Evolutionary conservation across 768 basidiomycete genomes (phyloP).

Genomic region (Boletus subcaerulescens): DNA sequence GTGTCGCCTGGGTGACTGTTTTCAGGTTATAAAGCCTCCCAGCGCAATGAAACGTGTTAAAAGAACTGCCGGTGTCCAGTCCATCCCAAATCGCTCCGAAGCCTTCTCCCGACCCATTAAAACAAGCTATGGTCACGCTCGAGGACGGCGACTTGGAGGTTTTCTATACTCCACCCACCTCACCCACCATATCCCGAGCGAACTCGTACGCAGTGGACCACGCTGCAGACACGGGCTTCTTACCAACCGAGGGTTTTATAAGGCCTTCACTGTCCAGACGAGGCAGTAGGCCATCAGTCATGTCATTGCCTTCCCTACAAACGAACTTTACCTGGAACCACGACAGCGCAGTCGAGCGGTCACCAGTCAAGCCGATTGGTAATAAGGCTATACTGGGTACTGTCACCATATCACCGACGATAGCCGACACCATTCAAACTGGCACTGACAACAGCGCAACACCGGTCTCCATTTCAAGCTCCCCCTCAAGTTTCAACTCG

Average conservation of each 20-base stretch:
- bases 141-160: slow-evolving; percentile 37
- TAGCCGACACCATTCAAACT: slow-evolving; percentile 12
- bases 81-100: slow-evolving; percentile 3
- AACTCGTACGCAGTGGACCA: slow-evolving; percentile 12
- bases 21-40: slow-evolving; percentile 24
- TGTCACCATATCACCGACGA: slow-evolving; percentile 18
- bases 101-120: slow-evolving; percentile 11
- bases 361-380: slow-evolving; percentile 18
- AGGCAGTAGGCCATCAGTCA: slow-evolving; percentile 29
- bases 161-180: slow-evolving; percentile 45
- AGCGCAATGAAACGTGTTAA: neutral
- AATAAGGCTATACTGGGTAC: slow-evolving; percentile 10
- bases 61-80: slow-evolving; percentile 4
- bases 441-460: slow-evolving; percentile 6
- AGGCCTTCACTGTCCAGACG: slow-evolving; percentile 40
- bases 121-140: slow-evolving; percentile 28
- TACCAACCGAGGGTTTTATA: slow-evolving; percentile 20
- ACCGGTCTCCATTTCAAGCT: slow-evolving; percentile 25
- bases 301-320: slow-evolving; percentile 27
- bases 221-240: slow-evolving; percentile 9
- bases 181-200: slow-evolving; percentile 32
- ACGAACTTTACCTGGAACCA: slow-evolving; percentile 35
- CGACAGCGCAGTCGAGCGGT: slow-evolving; percentile 37
- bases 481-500: slow-evolving; percentile 26
- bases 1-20: slow-evolving; percentile 28